A percentile compares a stretch with the other conserved stretches of the same genome.
These are phyloP conservation scores for Xanthoparmelia taractica DNA, from an alignment of 495 filamentous ascomycete genomes.

Conservation along the genomic window DNA sequence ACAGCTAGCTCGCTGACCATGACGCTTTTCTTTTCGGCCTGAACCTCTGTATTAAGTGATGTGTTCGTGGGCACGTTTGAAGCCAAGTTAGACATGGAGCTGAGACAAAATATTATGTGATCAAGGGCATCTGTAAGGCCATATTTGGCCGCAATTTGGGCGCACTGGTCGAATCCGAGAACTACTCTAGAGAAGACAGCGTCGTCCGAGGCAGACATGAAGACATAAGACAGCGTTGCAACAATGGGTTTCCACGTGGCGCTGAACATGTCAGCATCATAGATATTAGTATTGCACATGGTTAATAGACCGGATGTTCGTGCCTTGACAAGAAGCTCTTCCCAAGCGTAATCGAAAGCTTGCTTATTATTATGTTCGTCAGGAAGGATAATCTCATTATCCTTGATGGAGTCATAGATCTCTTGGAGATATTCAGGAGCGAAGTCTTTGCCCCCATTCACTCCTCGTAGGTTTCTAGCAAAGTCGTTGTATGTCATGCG, in stretches of 20 bases:
- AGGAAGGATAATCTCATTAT: slow-evolving; percentile 89
- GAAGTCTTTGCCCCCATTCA: slow-evolving; percentile 82
- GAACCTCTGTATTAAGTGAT: slow-evolving; percentile 88
- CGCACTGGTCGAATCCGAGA: slow-evolving; percentile 91
- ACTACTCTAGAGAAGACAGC: slow-evolving; percentile 91
- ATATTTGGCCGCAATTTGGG: slow-evolving; percentile 84
- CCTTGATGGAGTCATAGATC: slow-evolving; percentile 86
- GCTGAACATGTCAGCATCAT: slow-evolving; percentile 94
- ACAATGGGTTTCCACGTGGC: slow-evolving; percentile 94
- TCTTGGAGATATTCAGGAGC: slow-evolving; percentile 73
- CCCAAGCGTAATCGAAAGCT: slow-evolving; percentile 96
- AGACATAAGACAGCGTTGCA: slow-evolving; percentile 92
- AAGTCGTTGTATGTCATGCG: slow-evolving; percentile 82
- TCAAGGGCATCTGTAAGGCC: slow-evolving; percentile 79
- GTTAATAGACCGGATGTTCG: slow-evolving; percentile 63
- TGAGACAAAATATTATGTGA: slow-evolving; percentile 79
- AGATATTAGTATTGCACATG: slow-evolving; percentile 86
- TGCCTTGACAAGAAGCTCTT: slow-evolving; percentile 82
- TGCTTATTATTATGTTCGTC: slow-evolving; percentile 95
- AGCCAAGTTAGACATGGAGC: slow-evolving; percentile 81
- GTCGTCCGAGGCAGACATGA: slow-evolving; percentile 97
- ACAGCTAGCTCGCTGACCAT: slow-evolving; percentile 99
- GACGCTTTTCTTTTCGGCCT: slow-evolving; percentile 82
- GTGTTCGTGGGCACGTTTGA: slow-evolving; percentile 70
- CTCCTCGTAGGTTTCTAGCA: slow-evolving; percentile 76